Conservation (phyloP, 2,329 filamentous ascomycete genomes). For the Ceratocystis variospora region DNA sequence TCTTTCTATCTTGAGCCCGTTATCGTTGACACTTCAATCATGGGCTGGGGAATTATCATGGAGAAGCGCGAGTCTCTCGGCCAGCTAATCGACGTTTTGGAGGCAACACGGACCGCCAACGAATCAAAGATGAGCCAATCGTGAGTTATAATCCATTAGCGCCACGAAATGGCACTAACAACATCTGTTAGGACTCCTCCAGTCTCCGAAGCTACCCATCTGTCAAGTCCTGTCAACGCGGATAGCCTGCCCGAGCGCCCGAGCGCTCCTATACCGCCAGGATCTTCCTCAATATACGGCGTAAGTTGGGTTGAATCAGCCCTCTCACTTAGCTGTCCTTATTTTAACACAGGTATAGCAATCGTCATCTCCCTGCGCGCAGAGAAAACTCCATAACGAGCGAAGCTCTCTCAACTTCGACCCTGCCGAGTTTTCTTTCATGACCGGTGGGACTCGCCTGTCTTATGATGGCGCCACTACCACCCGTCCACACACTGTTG, state of each 20-base stretch:
- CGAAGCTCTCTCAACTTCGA: conserved; percentile 10
- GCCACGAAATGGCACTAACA: background rate
- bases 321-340: background rate
- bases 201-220: background rate
- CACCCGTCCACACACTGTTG: background rate
- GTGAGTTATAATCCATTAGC: background rate
- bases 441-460: conserved; percentile 6
- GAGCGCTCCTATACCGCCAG: conserved; percentile 4
- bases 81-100: background rate
- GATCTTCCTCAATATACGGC: background rate
- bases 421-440: background rate
- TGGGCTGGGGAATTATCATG: background rate
- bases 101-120: background rate
- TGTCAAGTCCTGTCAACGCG: background rate
- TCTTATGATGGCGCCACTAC: background rate
- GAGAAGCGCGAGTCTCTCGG: background rate
- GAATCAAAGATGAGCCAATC: background rate
- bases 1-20: background rate
- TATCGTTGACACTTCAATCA: background rate
- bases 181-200: background rate
- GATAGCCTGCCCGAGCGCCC: conserved; percentile 7
- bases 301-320: background rate
- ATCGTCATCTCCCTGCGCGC: background rate
- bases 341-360: background rate
- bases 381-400: background rate